Conservation (phyloP, 1,139 yeast species). For the Protomyces arabidopsidicola region DNA sequence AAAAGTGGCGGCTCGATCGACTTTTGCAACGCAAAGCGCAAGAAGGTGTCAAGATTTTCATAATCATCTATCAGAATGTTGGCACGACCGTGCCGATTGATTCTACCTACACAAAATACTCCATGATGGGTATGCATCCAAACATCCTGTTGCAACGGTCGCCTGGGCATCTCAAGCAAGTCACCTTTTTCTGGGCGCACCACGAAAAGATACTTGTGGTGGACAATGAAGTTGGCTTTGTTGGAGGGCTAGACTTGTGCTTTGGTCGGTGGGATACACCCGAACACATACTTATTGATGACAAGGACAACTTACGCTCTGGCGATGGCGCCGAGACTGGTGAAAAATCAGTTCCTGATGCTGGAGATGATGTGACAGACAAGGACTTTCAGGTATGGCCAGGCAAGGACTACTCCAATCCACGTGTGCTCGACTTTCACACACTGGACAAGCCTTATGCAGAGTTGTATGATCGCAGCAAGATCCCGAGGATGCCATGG, state of each 20-base stretch:
- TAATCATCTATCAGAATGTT: slow-evolving; percentile 91
- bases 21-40: slow-evolving; percentile 83
- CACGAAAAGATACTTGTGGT: slow-evolving; percentile 88
- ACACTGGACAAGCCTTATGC: slow-evolving; percentile 81
- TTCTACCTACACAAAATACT: slow-evolving; percentile 89
- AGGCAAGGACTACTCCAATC: slow-evolving; percentile 96
- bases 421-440: slow-evolving; percentile 81
- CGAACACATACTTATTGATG: slow-evolving; percentile 86
- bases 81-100: slow-evolving; percentile 92
- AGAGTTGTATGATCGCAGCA: slow-evolving; percentile 80
- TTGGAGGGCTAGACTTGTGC: slow-evolving; percentile 95
- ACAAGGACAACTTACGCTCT: slow-evolving; percentile 38
- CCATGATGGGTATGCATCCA: slow-evolving; percentile 74
- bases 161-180: slow-evolving; percentile 90
- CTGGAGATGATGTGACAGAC: slow-evolving; percentile 40
- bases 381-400: slow-evolving; percentile 63
- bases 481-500: slow-evolving; percentile 97
- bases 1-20: slow-evolving; percentile 88
- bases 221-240: slow-evolving; percentile 82
- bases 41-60: slow-evolving; percentile 89
- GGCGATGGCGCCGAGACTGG: background rate
- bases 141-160: slow-evolving; percentile 89
- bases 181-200: slow-evolving; percentile 97
- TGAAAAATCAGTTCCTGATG: slow-evolving; percentile 14
- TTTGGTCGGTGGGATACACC: slow-evolving; percentile 96